Conservation (phyloP, 2,329 filamentous ascomycete species). For the Microdochium trichocladiopsis region DNA sequence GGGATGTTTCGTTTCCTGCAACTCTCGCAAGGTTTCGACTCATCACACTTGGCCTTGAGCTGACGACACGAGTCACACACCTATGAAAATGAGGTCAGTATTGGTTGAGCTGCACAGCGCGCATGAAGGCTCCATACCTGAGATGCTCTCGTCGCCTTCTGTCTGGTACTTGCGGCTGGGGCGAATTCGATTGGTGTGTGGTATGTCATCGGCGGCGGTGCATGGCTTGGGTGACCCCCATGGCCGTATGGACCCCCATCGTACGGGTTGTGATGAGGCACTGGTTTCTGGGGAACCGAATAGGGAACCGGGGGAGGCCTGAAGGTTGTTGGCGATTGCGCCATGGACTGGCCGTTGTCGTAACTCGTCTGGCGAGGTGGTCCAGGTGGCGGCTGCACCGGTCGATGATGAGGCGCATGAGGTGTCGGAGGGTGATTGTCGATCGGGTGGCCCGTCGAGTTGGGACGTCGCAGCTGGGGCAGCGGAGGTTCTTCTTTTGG, state of each 20-base stretch:
- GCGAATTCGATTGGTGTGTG: constrained; percentile 21
- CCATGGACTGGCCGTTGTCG: constrained; percentile 38
- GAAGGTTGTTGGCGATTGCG: constrained; percentile 36
- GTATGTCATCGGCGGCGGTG: constrained; percentile 24
- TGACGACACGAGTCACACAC: constrained; percentile 87
- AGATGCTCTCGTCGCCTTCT: constrained; percentile 59
- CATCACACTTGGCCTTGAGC: constrained; percentile 87
- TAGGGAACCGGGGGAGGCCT: constrained; percentile 26
- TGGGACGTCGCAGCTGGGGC: constrained; percentile 39
- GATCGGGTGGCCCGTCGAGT: constrained; percentile 36
- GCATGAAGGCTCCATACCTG: constrained; percentile 36
- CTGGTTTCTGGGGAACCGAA: constrained; percentile 30
- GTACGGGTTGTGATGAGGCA: constrained; percentile 27
- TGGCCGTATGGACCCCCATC: constrained; percentile 13
- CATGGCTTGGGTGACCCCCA: constrained; percentile 11
- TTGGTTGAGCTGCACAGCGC: no score
- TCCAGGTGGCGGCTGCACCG: constrained; percentile 34
- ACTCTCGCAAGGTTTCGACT: constrained; percentile 75
- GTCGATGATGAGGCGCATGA: constrained; percentile 24
- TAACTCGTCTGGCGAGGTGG: constrained; percentile 45
- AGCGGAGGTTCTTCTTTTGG: constrained; percentile 36
- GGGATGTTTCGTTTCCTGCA: constrained; percentile 80
- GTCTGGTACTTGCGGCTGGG: constrained; percentile 42
- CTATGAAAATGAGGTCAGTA: constrained; percentile 34
- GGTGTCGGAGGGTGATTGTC: constrained; percentile 26